These are phyloP conservation scores for Coelastrella sp. DNA, from an alignment of 139 green algal species.

Conservation along the genomic window DNA sequence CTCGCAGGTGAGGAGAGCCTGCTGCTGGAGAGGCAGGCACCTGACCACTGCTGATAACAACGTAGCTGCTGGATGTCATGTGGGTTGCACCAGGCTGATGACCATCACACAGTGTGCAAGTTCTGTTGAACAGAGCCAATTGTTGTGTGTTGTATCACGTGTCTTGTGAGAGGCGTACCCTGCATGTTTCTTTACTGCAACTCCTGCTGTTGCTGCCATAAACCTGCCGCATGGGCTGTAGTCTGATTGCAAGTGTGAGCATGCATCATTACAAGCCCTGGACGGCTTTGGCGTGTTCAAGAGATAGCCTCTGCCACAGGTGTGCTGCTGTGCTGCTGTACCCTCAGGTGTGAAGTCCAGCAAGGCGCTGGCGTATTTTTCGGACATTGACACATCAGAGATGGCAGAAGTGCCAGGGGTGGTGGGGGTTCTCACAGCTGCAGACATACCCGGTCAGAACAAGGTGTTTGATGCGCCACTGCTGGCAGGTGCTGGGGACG, in stretches of 20 bases:
- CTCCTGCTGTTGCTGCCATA: background rate
- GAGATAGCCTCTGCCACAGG: too few species aligned
- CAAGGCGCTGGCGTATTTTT: background rate
- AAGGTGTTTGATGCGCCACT: constrained; percentile 6
- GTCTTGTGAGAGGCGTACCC: background rate
- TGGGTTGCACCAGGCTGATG: background rate
- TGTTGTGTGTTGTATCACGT: too few species aligned
- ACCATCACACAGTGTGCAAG: background rate
- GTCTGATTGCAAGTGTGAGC: background rate
- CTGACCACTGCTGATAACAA: background rate
- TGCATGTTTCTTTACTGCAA: background rate
- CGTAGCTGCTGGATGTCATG: background rate
- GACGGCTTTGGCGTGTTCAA: too few species aligned
- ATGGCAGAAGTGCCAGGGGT: constrained; percentile 6
- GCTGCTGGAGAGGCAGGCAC: background rate
- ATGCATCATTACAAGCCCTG: too few species aligned
- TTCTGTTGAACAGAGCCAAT: too few species aligned
- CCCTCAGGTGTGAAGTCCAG: constrained; percentile 24
- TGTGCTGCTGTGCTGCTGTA: background rate
- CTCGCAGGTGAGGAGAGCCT: constrained; percentile 7
- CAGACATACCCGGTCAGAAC: constrained; percentile 30
- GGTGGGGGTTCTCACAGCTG: background rate
- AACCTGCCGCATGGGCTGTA: background rate
- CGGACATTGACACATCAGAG: constrained; percentile 8
- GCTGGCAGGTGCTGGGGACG: background rate